A percentile compares a stretch with the other conserved stretches of the same genome.
Evolutionary conservation across 805 yeast genomes (phyloP).

Genomic region (Metschnikowia aberdeeniae): DNA sequence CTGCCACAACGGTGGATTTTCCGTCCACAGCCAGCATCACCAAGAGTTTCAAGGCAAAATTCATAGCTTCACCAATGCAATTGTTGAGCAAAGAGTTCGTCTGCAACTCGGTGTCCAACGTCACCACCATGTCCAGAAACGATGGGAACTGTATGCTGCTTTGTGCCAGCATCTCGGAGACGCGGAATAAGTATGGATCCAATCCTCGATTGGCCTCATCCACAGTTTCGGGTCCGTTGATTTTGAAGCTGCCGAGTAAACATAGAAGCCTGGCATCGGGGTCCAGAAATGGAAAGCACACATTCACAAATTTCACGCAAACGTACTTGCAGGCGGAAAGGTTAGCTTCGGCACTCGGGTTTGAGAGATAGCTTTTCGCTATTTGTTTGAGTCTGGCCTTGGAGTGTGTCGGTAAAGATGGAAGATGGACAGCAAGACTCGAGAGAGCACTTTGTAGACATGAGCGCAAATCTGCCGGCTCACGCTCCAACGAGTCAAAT

Average conservation of each 20-base stretch:
- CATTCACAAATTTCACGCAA: constrained; percentile 60
- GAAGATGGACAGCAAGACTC: constrained; percentile 48
- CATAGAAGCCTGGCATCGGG: constrained; percentile 64
- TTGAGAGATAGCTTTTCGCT: constrained; percentile 30
- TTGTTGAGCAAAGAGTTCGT: constrained; percentile 5
- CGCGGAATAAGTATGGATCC: constrained; percentile 60
- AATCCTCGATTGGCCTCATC: constrained; percentile 81
- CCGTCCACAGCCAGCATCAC: constrained; percentile 62
- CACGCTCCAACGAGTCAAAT: constrained; percentile 66
- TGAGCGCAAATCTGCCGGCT: constrained; percentile 55
- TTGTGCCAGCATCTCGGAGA: constrained; percentile 33
- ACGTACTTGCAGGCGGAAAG: constrained; percentile 49
- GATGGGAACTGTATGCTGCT: constrained; percentile 51
- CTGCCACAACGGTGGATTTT: constrained; percentile 50
- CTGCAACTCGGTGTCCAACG: constrained; percentile 21
- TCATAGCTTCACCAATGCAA: constrained; percentile 23
- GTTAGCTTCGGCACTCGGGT: constrained; percentile 1
- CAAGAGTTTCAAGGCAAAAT: constrained; percentile 54
- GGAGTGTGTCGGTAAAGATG: constrained; percentile 32
- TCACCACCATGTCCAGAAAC: constrained; percentile 38
- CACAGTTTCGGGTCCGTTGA: constrained; percentile 64
- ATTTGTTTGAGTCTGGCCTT: constrained; percentile 40
- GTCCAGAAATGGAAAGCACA: constrained; percentile 63
- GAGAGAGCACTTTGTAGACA: constrained; percentile 72
- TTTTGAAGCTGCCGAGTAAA: constrained; percentile 55